Conservation (phyloP, 2,329 filamentous ascomycete species). For the Ophiocordyceps camponoti-floridani region DNA sequence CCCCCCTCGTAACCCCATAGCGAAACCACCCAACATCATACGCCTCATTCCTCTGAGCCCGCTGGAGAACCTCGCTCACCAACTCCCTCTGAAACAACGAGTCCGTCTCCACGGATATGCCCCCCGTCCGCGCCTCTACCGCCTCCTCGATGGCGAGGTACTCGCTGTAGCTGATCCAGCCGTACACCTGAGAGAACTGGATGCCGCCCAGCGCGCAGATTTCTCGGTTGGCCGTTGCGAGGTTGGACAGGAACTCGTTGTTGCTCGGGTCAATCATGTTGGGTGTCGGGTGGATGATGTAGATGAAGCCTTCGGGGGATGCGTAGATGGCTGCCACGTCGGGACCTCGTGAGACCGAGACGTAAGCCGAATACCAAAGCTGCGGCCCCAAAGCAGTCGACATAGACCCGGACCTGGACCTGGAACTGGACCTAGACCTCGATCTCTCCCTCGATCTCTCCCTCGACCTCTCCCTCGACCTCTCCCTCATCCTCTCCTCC, state of each 20-base stretch:
- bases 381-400: neutral
- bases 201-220: neutral
- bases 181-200: neutral
- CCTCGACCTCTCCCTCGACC: too few species aligned
- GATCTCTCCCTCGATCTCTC: too few species aligned
- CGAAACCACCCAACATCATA: too few species aligned
- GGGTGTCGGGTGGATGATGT: neutral
- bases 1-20: too few species aligned
- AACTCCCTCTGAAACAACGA: too few species aligned
- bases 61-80: too few species aligned
- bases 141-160: neutral
- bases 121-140: too few species aligned
- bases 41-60: too few species aligned
- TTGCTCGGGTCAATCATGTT: neutral
- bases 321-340: neutral
- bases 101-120: too few species aligned
- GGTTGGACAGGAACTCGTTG: neutral
- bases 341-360: neutral
- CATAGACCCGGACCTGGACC: too few species aligned
- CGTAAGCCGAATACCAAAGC: neutral
- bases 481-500: too few species aligned
- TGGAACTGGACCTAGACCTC: too few species aligned
- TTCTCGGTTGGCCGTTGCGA: neutral
- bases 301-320: neutral
- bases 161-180: neutral